A percentile compares a stretch with the other conserved stretches of the same genome.
Conservation (phyloP, 805 yeast genomes). For the Lipomyces starkeyi region DNA sequence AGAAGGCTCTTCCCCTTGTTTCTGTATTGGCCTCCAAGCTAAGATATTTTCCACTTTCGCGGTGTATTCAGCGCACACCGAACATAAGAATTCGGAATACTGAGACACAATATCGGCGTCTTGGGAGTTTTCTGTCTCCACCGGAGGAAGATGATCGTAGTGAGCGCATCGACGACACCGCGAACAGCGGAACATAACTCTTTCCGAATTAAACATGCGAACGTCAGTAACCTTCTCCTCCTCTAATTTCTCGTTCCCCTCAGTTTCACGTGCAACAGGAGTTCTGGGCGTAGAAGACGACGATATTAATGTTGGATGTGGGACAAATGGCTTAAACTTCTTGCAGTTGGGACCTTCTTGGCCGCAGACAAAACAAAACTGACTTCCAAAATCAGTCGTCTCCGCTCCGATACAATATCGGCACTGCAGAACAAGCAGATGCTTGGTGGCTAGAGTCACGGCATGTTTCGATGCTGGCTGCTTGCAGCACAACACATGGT, state of each 20-base stretch:
- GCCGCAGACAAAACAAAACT: slow-evolving; percentile 21
- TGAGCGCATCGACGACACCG: slow-evolving; percentile 25
- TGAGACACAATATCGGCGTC: slow-evolving; percentile 3
- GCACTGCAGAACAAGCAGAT: slow-evolving; percentile 21
- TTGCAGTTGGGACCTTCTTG: slow-evolving; percentile 15
- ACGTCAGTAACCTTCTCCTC: slow-evolving; percentile 9
- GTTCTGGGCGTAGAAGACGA: background rate
- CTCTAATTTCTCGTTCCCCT: background rate
- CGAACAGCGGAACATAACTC: slow-evolving; percentile 32
- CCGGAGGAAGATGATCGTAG: slow-evolving; percentile 13
- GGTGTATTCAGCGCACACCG: slow-evolving; percentile 11
- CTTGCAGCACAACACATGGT: slow-evolving; percentile 21
- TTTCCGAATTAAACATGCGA: slow-evolving; percentile 14
- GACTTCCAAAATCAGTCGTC: slow-evolving; percentile 13
- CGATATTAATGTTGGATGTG: background rate
- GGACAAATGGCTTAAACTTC: slow-evolving; percentile 7
- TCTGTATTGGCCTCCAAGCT: slow-evolving; percentile 29
- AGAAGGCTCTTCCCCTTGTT: background rate
- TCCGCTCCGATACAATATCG: slow-evolving; percentile 15
- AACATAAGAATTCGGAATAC: slow-evolving; percentile 19
- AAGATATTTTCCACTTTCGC: slow-evolving; percentile 21
- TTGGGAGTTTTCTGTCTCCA: background rate
- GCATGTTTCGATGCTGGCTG: background rate
- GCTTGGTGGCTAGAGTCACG: slow-evolving; percentile 12
- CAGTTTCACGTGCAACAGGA: background rate